Percentiles rank a stretch among this genome's conserved stretches.
Conservation (phyloP, 2,329 filamentous ascomycete species). For the Talaromyces rugulosus region DNA sequence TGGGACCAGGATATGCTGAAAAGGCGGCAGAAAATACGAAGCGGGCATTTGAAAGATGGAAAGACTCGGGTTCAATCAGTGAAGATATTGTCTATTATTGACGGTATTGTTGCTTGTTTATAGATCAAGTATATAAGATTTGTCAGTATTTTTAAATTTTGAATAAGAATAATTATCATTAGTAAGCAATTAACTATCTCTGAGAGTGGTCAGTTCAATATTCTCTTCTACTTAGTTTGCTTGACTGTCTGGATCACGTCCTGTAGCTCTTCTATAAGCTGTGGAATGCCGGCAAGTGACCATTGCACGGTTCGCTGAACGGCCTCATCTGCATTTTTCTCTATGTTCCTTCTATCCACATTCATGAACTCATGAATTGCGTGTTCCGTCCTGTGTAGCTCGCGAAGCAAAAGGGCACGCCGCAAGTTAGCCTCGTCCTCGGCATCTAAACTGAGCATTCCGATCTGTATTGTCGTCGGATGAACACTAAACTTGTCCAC, state of each 20-base stretch:
- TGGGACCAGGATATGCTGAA: constrained; percentile 18
- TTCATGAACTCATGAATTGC: constrained; percentile 7
- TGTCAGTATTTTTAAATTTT: too few species aligned
- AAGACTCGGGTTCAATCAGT: constrained; percentile 13
- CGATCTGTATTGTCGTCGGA: neutral
- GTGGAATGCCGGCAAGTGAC: constrained; percentile 3
- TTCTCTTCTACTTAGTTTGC: neutral
- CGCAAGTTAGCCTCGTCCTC: constrained; percentile 3
- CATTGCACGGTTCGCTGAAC: neutral
- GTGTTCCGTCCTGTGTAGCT: neutral
- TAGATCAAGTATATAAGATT: too few species aligned
- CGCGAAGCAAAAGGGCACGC: constrained; percentile 5
- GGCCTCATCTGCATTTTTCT: constrained; percentile 3
- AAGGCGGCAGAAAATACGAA: constrained; percentile 15
- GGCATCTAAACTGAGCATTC: neutral
- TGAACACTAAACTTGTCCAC: constrained; percentile 1
- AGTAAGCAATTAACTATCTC: too few species aligned
- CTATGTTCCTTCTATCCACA: neutral
- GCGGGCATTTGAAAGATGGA: constrained; percentile 17
- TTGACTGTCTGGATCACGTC: neutral
- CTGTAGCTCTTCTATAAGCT: neutral
- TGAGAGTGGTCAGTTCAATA: too few species aligned
- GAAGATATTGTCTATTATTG: constrained; percentile 12
- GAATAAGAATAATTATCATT: too few species aligned
- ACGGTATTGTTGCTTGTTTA: neutral